Evolutionary conservation across 345 rosid species (phyloP).

Genomic region (Hevea brasiliensis): DNA sequence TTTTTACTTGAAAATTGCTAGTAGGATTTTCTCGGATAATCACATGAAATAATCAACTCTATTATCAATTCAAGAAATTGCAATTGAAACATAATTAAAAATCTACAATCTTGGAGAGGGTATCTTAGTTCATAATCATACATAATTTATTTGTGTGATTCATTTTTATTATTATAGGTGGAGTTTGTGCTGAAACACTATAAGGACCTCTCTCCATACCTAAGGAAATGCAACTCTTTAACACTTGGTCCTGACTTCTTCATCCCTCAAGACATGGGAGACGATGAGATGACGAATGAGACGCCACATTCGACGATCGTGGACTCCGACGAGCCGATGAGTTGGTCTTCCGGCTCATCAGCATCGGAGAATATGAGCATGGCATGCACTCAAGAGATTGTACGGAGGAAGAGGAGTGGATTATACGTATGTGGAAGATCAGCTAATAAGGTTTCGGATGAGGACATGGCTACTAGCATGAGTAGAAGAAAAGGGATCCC

Average conservation of each 20-base stretch:
- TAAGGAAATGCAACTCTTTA: constrained; percentile 63
- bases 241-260: constrained; percentile 85
- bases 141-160: too few relatives aligned
- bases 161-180: constrained; percentile 46
- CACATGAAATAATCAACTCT: too few relatives aligned
- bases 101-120: too few relatives aligned
- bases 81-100: too few relatives aligned
- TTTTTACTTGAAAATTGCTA: constrained; percentile 12
- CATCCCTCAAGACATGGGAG: constrained; percentile 78
- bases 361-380: constrained; percentile 47
- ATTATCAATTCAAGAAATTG: too few relatives aligned
- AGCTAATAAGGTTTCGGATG: constrained; percentile 46
- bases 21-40: not conserved
- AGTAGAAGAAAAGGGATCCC: constrained; percentile 94
- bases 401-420: constrained; percentile 73
- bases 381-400: constrained; percentile 36
- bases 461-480: constrained; percentile 63
- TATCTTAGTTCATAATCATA: too few relatives aligned
- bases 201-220: constrained; percentile 61
- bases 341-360: constrained; percentile 72
- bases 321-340: constrained; percentile 74
- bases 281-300: constrained; percentile 55
- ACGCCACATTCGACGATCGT: constrained; percentile 68
- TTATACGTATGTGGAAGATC: constrained; percentile 61
- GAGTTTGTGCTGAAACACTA: constrained; percentile 82